phyloP scores from a whole-genome alignment of 2,329 filamentous ascomycete genomes.

The Colletotrichum paranaense region DNA sequence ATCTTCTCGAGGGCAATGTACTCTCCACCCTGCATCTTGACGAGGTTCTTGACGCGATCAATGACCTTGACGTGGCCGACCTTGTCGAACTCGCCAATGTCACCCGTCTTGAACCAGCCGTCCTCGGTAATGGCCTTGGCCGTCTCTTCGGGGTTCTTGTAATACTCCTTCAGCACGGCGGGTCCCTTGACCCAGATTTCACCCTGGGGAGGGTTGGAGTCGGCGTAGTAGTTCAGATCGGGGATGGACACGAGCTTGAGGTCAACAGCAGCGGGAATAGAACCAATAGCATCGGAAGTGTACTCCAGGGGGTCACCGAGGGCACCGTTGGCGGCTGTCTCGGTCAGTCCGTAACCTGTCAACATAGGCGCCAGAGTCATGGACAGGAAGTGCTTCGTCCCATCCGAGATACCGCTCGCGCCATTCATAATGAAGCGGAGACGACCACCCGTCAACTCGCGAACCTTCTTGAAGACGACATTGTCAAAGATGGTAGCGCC shows the following conservation, averaged over 20 bases:
- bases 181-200: constrained; percentile 91
- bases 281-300: constrained; percentile 81
- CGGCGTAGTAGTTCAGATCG: constrained; percentile 86
- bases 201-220: constrained; percentile 83
- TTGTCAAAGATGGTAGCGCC: constrained; percentile 79
- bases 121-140: constrained; percentile 81
- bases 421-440: constrained; percentile 95
- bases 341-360: constrained; percentile 91
- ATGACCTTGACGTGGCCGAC: constrained; percentile 88
- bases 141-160: constrained; percentile 87
- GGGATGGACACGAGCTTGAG: constrained; percentile 92
- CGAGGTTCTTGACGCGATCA: constrained; percentile 97
- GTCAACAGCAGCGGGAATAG: constrained; percentile 81
- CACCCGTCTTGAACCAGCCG: constrained; percentile 97
- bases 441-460: constrained; percentile 87
- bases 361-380: constrained; percentile 96
- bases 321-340: constrained; percentile 88
- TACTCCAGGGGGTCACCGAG: constrained; percentile 87
- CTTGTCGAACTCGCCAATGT: constrained; percentile 89
- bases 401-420: constrained; percentile 87
- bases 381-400: constrained; percentile 91
- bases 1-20: constrained; percentile 98
- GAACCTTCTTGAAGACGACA: constrained; percentile 92
- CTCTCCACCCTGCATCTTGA: constrained; percentile 95
- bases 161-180: constrained; percentile 82